These are phyloP conservation scores for Aspergillus sojae DNA, from an alignment of 2,329 filamentous ascomycete species.

Conservation along the genomic window DNA sequence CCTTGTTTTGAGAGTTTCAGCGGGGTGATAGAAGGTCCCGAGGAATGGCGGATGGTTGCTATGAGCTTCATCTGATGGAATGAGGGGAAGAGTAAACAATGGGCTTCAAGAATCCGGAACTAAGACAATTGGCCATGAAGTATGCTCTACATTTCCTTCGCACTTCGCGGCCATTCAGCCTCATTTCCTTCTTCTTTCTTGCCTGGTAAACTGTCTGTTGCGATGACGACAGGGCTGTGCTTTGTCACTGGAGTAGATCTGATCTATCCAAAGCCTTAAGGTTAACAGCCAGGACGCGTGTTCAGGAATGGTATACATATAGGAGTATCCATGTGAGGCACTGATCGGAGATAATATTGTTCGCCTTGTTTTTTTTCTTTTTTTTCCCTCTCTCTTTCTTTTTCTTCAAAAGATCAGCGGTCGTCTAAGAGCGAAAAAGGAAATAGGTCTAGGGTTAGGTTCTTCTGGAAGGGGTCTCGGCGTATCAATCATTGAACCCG, in stretches of 20 bases:
- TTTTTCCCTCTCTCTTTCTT: background rate
- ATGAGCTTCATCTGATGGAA: background rate
- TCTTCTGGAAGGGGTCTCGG: background rate
- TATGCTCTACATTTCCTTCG: background rate
- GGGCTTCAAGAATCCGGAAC: background rate
- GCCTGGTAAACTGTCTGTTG: background rate
- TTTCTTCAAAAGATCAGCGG: background rate
- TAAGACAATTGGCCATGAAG: background rate
- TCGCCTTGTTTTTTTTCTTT: background rate
- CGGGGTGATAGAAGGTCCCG: background rate
- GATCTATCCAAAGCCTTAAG: background rate
- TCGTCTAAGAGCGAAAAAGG: background rate
- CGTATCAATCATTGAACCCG: background rate
- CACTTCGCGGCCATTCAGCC: background rate
- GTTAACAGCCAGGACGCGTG: conserved; percentile 25
- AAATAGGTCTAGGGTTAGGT: background rate
- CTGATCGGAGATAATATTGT: background rate
- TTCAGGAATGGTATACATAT: conserved; percentile 22
- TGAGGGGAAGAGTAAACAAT: conserved; percentile 2
- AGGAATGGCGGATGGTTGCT: background rate
- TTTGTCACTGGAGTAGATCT: background rate
- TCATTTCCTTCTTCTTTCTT: background rate
- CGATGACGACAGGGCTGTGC: conserved; percentile 1
- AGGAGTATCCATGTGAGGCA: background rate
- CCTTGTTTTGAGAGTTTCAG: background rate